These are phyloP conservation scores for Sporisorium iseilematis-ciliati DNA, from an alignment of 1,284 basidiomycete species.

Conservation along the genomic window DNA sequence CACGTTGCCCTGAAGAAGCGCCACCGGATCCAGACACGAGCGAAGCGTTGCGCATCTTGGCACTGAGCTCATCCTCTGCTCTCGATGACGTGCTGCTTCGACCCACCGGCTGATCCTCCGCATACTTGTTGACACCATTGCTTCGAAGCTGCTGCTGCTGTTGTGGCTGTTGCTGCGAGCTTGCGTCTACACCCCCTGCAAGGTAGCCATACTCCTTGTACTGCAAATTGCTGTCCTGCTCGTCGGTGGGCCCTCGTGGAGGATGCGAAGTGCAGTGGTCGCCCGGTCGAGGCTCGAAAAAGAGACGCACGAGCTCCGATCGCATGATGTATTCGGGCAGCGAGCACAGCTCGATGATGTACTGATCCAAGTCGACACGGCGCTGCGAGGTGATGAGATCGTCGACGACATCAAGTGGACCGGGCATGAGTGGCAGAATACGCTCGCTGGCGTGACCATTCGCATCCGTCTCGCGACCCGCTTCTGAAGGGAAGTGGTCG, in stretches of 20 bases:
- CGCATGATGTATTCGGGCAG: conserved; percentile 84
- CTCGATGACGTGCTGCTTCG: conserved; percentile 32
- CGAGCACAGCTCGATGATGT: conserved; percentile 82
- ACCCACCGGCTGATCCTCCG: conserved; percentile 48
- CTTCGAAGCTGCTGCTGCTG: conserved; percentile 28
- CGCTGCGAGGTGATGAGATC: conserved; percentile 85
- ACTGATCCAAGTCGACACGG: conserved; percentile 86
- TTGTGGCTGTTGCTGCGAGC: conserved; percentile 9
- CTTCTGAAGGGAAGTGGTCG: conserved; percentile 47
- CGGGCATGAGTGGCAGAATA: conserved; percentile 95
- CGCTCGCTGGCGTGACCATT: conserved; percentile 74
- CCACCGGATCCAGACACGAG: conserved; percentile 21
- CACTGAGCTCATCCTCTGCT: conserved; percentile 33
- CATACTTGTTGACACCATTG: conserved; percentile 44
- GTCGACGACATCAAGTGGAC: conserved; percentile 84
- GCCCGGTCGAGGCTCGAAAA: conserved; percentile 87
- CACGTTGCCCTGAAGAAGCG: conserved; percentile 27
- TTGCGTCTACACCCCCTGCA: conserved; percentile 22
- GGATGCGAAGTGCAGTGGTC: conserved; percentile 73
- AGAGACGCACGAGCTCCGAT: conserved; percentile 82
- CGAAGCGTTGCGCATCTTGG: conserved; percentile 42
- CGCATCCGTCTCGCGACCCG: conserved; percentile 54
- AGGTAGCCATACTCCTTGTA: conserved; percentile 49
- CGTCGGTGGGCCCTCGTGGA: conserved; percentile 23
- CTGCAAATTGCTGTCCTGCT: conserved; percentile 26